These are phyloP conservation scores for Penicillium roqueforti DNA, from an alignment of 495 filamentous ascomycete genomes.

Conservation along the genomic window DNA sequence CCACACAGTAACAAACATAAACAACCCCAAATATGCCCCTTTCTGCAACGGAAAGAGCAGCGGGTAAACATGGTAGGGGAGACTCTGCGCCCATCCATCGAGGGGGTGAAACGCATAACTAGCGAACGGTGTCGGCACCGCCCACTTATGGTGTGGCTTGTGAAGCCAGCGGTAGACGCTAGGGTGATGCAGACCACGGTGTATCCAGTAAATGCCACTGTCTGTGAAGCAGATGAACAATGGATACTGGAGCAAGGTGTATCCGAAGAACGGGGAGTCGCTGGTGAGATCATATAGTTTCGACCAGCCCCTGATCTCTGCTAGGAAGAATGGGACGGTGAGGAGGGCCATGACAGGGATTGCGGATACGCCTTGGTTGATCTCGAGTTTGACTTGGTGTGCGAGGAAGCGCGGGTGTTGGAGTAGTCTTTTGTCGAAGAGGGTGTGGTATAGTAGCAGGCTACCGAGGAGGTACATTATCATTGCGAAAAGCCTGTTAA, in stretches of 20 bases:
- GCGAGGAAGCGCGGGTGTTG: conserved; percentile 87
- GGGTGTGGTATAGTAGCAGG: conserved; percentile 71
- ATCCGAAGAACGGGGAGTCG: conserved; percentile 65
- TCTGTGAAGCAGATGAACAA: conserved; percentile 91
- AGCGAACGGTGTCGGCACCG: conserved; percentile 91
- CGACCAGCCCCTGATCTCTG: conserved; percentile 76
- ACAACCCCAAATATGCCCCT: conserved; percentile 74
- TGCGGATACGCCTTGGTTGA: conserved; percentile 61
- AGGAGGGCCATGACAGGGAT: conserved; percentile 77
- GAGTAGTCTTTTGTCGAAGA: conserved; percentile 85
- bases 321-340: conserved; percentile 74
- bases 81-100: conserved; percentile 81
- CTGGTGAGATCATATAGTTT: conserved; percentile 74
- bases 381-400: conserved; percentile 82
- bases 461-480: conserved; percentile 68
- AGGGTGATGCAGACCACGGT: conserved; percentile 79
- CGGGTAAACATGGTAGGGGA: conserved; percentile 93
- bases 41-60: conserved; percentile 91
- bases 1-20: conserved; percentile 91
- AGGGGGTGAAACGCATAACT: conserved; percentile 91
- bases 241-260: conserved; percentile 80
- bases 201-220: conserved; percentile 87
- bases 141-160: conserved; percentile 98
- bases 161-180: conserved; percentile 78
- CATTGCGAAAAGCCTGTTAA: conserved; percentile 60